Evolutionary conservation across 2,329 filamentous ascomycete genomes (phyloP).

Genomic region (Talaromyces sp.): DNA sequence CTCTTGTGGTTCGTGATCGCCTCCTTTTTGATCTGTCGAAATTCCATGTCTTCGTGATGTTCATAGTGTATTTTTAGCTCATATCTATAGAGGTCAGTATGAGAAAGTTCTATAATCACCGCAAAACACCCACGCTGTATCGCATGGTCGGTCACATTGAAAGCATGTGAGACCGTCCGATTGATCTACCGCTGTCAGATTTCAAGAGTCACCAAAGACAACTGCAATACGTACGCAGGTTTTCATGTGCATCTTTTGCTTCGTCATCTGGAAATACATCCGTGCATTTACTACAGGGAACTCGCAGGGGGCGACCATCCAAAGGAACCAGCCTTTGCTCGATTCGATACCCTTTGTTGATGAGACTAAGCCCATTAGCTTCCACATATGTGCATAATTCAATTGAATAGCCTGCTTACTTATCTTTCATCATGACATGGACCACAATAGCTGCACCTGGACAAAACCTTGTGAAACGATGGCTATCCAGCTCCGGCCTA

Average conservation of each 20-base stretch:
- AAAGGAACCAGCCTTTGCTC: conserved; percentile 22
- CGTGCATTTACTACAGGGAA: conserved; percentile 22
- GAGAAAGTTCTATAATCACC: neutral
- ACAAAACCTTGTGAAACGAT: conserved; percentile 24
- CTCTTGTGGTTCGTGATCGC: conserved; percentile 3
- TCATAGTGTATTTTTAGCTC: conserved; percentile 12
- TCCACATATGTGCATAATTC: neutral
- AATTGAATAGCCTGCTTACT: conserved; percentile 12
- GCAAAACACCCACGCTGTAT: conserved; percentile 7
- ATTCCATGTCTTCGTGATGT: conserved; percentile 14
- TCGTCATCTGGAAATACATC: conserved; percentile 18
- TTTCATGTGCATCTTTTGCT: conserved; percentile 15
- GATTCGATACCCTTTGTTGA: conserved; percentile 26
- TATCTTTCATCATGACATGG: conserved; percentile 27
- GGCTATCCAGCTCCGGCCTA: conserved; percentile 22
- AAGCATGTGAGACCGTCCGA: conserved; percentile 7
- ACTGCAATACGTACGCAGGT: neutral
- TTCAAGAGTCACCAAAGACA: conserved; percentile 5
- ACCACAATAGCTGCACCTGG: conserved; percentile 22
- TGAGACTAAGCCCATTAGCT: conserved; percentile 15
- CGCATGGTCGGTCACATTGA: conserved; percentile 10
- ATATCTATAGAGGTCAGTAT: conserved; percentile 4
- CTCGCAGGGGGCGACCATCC: conserved; percentile 20
- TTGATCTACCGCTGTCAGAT: conserved; percentile 2
- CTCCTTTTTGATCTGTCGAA: conserved; percentile 9